Conservation (phyloP, 495 filamentous ascomycete species). For the Margaritispora aquatica region DNA sequence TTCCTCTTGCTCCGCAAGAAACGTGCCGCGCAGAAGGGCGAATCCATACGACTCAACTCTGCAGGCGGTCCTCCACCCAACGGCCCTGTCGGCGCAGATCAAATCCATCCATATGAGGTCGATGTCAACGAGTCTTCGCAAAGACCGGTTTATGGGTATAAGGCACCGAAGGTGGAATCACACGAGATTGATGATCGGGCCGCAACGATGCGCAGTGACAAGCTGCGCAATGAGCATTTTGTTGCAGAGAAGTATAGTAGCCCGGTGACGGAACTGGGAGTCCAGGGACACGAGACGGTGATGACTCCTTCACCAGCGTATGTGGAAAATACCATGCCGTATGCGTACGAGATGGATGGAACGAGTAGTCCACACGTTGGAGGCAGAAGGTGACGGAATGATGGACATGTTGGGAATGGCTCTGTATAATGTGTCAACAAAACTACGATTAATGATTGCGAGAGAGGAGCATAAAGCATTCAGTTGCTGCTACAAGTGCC, state of each 20-base stretch:
- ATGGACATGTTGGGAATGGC: no score
- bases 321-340: not conserved
- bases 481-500: no score
- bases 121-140: not conserved
- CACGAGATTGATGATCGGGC: conserved; percentile 15
- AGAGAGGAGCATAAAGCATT: not conserved
- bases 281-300: not conserved
- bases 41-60: not conserved
- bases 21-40: not conserved
- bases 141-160: conserved; percentile 1
- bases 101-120: conserved; percentile 14
- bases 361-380: not conserved
- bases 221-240: not conserved
- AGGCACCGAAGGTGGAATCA: conserved; percentile 8
- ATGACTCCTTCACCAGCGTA: not conserved
- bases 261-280: not conserved
- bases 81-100: conserved; percentile 17
- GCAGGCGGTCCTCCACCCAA: conserved; percentile 8
- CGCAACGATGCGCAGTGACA: not conserved
- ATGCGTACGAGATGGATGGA: not conserved
- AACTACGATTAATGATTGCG: not conserved
- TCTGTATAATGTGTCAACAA: no score
- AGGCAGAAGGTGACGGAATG: not conserved
- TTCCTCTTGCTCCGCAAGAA: conserved; percentile 9
- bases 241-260: not conserved